Base-by-base conservation (phyloP, 1,284 basidiomycete species). In the Heterobasidion occidentale region DNA sequence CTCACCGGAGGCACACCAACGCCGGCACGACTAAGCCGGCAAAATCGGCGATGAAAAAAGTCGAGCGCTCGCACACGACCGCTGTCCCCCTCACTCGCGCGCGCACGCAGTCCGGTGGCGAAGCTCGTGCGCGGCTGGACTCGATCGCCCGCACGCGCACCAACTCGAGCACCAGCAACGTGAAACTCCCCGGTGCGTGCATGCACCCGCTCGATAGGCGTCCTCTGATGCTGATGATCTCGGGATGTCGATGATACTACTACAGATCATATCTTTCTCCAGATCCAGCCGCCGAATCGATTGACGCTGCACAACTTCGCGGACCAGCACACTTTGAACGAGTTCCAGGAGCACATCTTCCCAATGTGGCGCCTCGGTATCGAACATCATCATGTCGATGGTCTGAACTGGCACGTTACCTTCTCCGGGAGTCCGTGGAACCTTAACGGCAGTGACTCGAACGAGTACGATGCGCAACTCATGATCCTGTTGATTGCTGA, bases 1-100 rank as follows among this genome's bases (percentile, higher is more conserved):
- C 60, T 4, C 27, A n/a, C 9, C 59, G 60, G 36, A 52, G 60
- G n/a, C 60, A 59, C 49, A 54, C 55, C 6, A 57, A 36, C 11
- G 44, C 57, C 48, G 36, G 19, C 35, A 44, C 20, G 20, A 34
- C 53, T 11, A 35, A 56, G 57, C 73, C 74, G 3, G 70, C 81
- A 50, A 86, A 77, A 69, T 80, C 85, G 35, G 84, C 82, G 0
- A 67, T 88, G 66, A 88, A 83, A 68, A 83, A 77, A 2, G 61
- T 58, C 54, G 44, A 59, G 60, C 58, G 67, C 63, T 14, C 63
- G 60, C 17, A 60, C 62, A 45, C 55, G 33, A 17, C 54, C 9
- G 58, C 58, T 6, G 52, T 45, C 7, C 20, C 60, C 38, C 4
- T 44, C 3, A 34, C 36, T 11, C 57, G 60, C 38, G 42, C 42